A percentile compares a stretch with the other conserved stretches of the same genome.
phyloP scores from a whole-genome alignment of 1,139 yeast genomes.

The Oligophagozyma castellii region DNA sequence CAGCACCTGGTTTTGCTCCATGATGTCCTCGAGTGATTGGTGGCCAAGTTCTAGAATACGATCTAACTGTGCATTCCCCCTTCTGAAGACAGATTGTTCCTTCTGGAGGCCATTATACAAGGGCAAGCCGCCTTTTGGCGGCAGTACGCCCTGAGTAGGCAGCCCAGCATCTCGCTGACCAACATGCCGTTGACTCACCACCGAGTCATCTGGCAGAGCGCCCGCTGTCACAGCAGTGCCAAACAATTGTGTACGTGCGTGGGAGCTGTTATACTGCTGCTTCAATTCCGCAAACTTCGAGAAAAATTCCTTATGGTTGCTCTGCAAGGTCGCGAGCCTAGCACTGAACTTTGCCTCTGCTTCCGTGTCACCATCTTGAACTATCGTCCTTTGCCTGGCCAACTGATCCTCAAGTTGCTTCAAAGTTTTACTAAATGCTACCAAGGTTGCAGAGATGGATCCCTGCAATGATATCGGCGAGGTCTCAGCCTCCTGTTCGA shows the following conservation, averaged over 20 bases:
- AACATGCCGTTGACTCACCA: slow-evolving; percentile 16
- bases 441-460: slow-evolving; percentile 69
- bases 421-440: slow-evolving; percentile 61
- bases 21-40: slow-evolving; percentile 71
- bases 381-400: slow-evolving; percentile 44
- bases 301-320: slow-evolving; percentile 43
- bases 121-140: slow-evolving; percentile 24
- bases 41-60: slow-evolving; percentile 85
- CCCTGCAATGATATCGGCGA: slow-evolving; percentile 69
- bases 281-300: slow-evolving; percentile 51
- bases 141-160: slow-evolving; percentile 7
- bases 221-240: not conserved
- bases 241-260: slow-evolving; percentile 5
- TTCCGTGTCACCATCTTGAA: slow-evolving; percentile 22
- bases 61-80: slow-evolving; percentile 75
- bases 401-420: slow-evolving; percentile 56
- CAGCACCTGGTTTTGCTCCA: slow-evolving; percentile 69
- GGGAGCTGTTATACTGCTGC: slow-evolving; percentile 8
- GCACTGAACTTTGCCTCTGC: slow-evolving; percentile 49
- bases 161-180: slow-evolving; percentile 4
- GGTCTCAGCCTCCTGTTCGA: slow-evolving; percentile 52
- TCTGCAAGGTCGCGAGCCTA: slow-evolving; percentile 46
- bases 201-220: slow-evolving; percentile 10
- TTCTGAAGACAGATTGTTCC: slow-evolving; percentile 50
- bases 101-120: slow-evolving; percentile 55